Conservation (phyloP, 2,329 filamentous ascomycete species). For the Zasmidium citrigriseum region DNA sequence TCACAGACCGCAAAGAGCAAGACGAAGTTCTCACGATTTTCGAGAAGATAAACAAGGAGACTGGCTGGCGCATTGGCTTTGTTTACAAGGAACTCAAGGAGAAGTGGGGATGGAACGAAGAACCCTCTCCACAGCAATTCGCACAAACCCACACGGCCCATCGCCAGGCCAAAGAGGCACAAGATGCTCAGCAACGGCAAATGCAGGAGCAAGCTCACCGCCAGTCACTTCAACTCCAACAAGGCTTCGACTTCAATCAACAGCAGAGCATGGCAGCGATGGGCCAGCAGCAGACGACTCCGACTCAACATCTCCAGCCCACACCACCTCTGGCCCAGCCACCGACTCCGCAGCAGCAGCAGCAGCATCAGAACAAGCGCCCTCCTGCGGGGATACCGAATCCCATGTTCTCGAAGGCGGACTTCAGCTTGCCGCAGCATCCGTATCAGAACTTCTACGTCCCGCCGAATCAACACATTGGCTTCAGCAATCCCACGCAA, state of each 20-base stretch:
- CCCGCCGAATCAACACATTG: constrained; percentile 51
- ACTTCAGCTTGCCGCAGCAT: constrained; percentile 76
- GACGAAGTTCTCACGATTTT: constrained; percentile 79
- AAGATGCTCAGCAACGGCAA: constrained; percentile 30
- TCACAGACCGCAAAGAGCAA: constrained; percentile 71
- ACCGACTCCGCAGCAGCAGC: constrained; percentile 25
- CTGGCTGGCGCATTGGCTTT: constrained; percentile 74
- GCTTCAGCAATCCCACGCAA: not conserved
- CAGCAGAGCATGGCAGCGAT: constrained; percentile 21
- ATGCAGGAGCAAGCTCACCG: constrained; percentile 31
- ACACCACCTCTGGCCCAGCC: constrained; percentile 34
- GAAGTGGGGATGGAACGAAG: constrained; percentile 73
- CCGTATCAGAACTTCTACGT: constrained; percentile 82
- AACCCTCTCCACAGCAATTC: constrained; percentile 39
- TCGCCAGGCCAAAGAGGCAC: constrained; percentile 26
- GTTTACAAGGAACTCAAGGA: constrained; percentile 72
- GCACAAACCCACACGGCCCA: constrained; percentile 37
- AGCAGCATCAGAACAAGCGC: constrained; percentile 21
- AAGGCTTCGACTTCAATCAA: constrained; percentile 26
- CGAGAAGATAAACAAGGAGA: constrained; percentile 71
- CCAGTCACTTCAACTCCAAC: constrained; percentile 26
- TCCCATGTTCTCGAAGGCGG: constrained; percentile 68
- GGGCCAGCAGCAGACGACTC: constrained; percentile 24
- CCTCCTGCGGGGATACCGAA: constrained; percentile 62
- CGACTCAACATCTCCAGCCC: constrained; percentile 27